Percentiles rank a stretch among this genome's conserved stretches.
Conservation (phyloP, 176 grass and related monocot genomes). For the Rhynchospora breviuscula region DNA sequence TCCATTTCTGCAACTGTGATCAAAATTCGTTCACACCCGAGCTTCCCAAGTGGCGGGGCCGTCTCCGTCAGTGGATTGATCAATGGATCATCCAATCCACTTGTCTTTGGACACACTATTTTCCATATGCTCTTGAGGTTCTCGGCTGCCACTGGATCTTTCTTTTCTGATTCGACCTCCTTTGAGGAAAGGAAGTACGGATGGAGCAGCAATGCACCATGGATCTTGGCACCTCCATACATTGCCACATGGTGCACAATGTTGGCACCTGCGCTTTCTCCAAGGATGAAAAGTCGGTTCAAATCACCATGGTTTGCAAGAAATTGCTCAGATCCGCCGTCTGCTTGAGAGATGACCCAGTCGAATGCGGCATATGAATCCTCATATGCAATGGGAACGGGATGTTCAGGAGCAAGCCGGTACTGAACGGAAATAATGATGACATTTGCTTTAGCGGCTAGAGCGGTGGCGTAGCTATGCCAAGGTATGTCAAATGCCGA, state of each 20-base stretch:
- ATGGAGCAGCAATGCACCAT: background rate
- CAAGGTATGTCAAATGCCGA: constrained; percentile 33
- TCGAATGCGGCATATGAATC: constrained; percentile 41
- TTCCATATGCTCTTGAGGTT: constrained; percentile 41
- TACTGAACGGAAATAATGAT: constrained; percentile 62
- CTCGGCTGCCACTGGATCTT: background rate
- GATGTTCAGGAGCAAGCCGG: constrained; percentile 77
- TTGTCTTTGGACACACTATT: constrained; percentile 38
- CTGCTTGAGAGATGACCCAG: constrained; percentile 23
- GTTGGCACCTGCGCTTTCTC: constrained; percentile 37
- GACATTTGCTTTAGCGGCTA: constrained; percentile 34
- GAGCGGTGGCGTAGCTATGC: constrained; percentile 44
- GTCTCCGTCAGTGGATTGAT: constrained; percentile 38
- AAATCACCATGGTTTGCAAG: constrained; percentile 29
- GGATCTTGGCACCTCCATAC: constrained; percentile 10
- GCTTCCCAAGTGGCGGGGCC: constrained; percentile 15
- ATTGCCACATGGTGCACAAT: constrained; percentile 33
- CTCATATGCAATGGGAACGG: constrained; percentile 40
- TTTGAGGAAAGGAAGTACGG: background rate
- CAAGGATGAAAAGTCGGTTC: constrained; percentile 13
- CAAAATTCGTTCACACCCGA: constrained; percentile 41
- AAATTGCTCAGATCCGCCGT: background rate
- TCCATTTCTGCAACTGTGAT: constrained; percentile 42
- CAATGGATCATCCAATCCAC: constrained; percentile 36
- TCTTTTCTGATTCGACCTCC: background rate